Conservation (phyloP, 306 rosid genomes). For the Arachis hypogaea region DNA sequence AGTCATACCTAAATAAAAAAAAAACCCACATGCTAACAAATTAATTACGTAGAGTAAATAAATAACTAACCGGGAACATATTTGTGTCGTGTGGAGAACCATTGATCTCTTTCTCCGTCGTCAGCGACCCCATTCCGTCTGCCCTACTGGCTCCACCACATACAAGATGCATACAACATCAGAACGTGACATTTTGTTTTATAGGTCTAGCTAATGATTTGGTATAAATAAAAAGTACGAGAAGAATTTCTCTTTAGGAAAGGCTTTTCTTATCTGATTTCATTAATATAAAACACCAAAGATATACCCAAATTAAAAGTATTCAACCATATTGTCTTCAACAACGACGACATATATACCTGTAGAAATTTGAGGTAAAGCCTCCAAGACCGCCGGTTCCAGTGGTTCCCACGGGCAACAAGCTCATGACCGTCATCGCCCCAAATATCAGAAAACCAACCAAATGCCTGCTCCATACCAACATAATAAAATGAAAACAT, state of each 20-base stretch:
- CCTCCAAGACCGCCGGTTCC: slow-evolving; percentile 35
- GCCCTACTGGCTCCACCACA: slow-evolving; percentile 41
- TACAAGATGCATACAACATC: too few relatives aligned
- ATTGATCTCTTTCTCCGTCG: slow-evolving; percentile 43
- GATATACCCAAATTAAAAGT: neutral
- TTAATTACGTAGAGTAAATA: neutral
- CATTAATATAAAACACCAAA: neutral
- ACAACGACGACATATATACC: slow-evolving; percentile 37
- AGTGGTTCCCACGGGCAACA: slow-evolving; percentile 38
- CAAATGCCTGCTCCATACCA: slow-evolving; percentile 58
- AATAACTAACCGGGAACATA: slow-evolving; percentile 43
- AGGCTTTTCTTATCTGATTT: neutral
- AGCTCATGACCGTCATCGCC: slow-evolving; percentile 57
- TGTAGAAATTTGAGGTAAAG: slow-evolving; percentile 50
- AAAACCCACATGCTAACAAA: neutral
- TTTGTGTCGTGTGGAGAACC: slow-evolving; percentile 45
- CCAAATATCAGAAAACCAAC: slow-evolving; percentile 73
- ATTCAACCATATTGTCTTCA: neutral
- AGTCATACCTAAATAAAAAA: too few relatives aligned
- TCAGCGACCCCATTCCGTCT: slow-evolving; percentile 35
- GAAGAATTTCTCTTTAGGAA: too few relatives aligned
- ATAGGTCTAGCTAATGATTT: too few relatives aligned
- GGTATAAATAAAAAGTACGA: too few relatives aligned
- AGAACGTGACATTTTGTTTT: too few relatives aligned
- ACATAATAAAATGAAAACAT: neutral